Conservation (phyloP, 345 rosid genomes). For the Reutealis trisperma region DNA sequence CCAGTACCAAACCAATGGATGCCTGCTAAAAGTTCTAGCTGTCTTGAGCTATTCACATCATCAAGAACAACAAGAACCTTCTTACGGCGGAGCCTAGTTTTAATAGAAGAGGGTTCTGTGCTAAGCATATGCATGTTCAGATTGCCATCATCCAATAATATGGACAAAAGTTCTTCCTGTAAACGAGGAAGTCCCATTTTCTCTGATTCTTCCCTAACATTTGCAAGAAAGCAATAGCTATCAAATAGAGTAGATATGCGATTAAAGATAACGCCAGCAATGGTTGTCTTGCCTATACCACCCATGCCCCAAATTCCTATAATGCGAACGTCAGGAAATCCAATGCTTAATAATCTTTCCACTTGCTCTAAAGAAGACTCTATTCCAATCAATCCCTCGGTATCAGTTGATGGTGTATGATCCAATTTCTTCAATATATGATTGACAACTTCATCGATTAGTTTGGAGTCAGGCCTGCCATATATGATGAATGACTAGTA, state of each 20-base stretch:
- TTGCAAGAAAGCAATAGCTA: constrained; percentile 15
- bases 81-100: constrained; percentile 11
- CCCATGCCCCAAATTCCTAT: constrained; percentile 20
- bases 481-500: neutral
- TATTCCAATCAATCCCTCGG: constrained; percentile 13
- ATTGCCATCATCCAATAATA: constrained; percentile 12
- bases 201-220: constrained; percentile 14
- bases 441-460: neutral
- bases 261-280: constrained; percentile 15
- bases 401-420: constrained; percentile 10
- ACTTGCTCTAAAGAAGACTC: constrained; percentile 4
- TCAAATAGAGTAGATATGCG: constrained; percentile 15
- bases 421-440: constrained; percentile 9
- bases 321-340: constrained; percentile 7
- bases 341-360: constrained; percentile 3
- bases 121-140: constrained; percentile 5
- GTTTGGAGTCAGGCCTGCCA: constrained; percentile 10
- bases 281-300: constrained; percentile 32
- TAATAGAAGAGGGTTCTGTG: neutral
- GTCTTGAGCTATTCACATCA: constrained; percentile 16
- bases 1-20: constrained; percentile 13
- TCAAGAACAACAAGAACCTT: constrained; percentile 22
- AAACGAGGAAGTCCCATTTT: constrained; percentile 9
- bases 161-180: constrained; percentile 3
- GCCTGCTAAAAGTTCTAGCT: constrained; percentile 18